Conservation (phyloP, 768 basidiomycete genomes). For the Chalciporus chontae region DNA sequence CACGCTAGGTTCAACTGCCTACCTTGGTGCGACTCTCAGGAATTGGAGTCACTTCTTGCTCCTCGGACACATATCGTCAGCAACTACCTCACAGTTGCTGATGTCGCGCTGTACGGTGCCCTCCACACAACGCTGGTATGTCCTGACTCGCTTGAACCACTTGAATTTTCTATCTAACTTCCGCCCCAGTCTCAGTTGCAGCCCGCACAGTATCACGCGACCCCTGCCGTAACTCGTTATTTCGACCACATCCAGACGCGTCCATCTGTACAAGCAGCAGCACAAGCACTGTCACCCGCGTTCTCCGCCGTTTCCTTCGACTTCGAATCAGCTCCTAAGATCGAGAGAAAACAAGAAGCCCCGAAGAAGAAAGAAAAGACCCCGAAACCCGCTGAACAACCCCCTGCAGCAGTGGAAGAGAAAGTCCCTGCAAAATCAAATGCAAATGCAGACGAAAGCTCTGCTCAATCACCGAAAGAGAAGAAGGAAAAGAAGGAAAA, state of each 20-base stretch:
- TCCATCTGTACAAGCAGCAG: constrained; percentile 56
- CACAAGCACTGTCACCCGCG: constrained; percentile 46
- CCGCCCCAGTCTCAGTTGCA: constrained; percentile 59
- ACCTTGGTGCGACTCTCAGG: constrained; percentile 39
- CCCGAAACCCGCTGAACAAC: constrained; percentile 30
- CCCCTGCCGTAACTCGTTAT: constrained; percentile 86
- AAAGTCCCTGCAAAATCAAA: constrained; percentile 29
- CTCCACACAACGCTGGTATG: constrained; percentile 80
- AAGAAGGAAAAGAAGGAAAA: constrained; percentile 43
- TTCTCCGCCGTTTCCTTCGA: constrained; percentile 66
- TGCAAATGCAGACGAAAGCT: constrained; percentile 42
- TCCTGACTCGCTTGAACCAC: background rate
- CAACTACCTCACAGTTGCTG: constrained; percentile 84
- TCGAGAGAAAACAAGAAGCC: constrained; percentile 68
- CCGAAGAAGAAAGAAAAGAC: constrained; percentile 77
- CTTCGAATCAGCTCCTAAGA: constrained; percentile 67
- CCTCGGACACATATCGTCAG: constrained; percentile 83
- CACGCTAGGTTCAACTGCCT: background rate
- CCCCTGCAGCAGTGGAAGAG: constrained; percentile 27
- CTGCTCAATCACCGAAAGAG: constrained; percentile 18
- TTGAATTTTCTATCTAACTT: constrained; percentile 7
- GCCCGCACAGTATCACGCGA: constrained; percentile 69
- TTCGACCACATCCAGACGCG: constrained; percentile 90
- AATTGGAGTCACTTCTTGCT: constrained; percentile 64
- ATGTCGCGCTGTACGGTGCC: constrained; percentile 87